Conservation (phyloP, 2,329 filamentous ascomycete species). For the Colletotrichum incanum region DNA sequence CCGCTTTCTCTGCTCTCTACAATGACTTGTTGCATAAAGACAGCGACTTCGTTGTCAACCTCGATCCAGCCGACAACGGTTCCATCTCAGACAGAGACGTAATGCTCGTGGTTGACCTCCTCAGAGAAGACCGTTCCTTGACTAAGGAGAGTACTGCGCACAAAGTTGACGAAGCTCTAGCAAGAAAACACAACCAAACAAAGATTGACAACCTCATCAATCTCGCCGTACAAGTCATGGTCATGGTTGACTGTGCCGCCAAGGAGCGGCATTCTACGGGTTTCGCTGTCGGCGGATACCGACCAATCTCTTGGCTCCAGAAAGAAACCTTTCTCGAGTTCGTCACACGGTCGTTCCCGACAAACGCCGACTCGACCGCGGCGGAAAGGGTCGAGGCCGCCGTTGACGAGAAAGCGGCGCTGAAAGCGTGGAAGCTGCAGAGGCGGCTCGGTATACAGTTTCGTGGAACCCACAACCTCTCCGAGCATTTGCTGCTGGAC, state of each 20-base stretch:
- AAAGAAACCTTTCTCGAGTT: neutral
- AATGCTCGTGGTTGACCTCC: too few species aligned
- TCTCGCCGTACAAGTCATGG: neutral
- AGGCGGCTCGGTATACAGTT: neutral
- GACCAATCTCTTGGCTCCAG: neutral
- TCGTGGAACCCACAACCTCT: neutral
- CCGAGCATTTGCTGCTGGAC: neutral
- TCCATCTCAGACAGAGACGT: too few species aligned
- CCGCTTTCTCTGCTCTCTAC: too few species aligned
- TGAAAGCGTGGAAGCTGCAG: slow-evolving; percentile 9
- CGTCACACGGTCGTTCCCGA: neutral
- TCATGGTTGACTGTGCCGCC: slow-evolving; percentile 6
- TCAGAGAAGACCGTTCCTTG: too few species aligned
- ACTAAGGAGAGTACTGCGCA: too few species aligned
- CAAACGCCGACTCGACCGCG: too few species aligned
- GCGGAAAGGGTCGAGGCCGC: neutral
- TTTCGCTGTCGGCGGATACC: neutral
- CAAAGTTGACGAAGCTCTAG: too few species aligned
- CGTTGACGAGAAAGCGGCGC: neutral
- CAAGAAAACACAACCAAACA: too few species aligned
- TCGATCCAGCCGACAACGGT: too few species aligned
- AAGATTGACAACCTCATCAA: neutral
- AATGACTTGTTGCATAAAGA: too few species aligned
- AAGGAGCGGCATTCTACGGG: neutral
- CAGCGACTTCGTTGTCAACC: too few species aligned